Conservation (phyloP, 2,329 filamentous ascomycete genomes). For the Orbilia quercus region DNA sequence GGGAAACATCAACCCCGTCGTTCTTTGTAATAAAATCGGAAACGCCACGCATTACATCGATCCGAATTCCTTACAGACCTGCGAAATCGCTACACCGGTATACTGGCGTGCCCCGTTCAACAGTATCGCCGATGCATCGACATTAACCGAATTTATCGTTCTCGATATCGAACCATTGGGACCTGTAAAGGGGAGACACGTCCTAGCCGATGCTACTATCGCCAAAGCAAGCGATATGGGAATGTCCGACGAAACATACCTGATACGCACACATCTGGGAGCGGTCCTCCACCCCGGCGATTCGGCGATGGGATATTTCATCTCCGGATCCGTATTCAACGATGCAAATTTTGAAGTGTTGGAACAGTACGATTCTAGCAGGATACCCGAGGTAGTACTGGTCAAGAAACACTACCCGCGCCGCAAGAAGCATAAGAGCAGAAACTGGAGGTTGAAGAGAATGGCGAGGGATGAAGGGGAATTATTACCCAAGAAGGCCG, state of each 20-base stretch:
- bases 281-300: constrained; percentile 87
- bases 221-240: constrained; percentile 88
- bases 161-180: constrained; percentile 90
- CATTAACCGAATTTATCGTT: constrained; percentile 90
- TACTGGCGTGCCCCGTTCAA: constrained; percentile 94
- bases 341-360: constrained; percentile 82
- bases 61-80: constrained; percentile 87
- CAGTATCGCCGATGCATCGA: constrained; percentile 82
- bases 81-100: constrained; percentile 81
- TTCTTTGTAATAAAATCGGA: constrained; percentile 86
- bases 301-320: constrained; percentile 91
- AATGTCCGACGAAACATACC: constrained; percentile 85
- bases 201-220: constrained; percentile 87
- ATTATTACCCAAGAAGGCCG: constrained; percentile 83
- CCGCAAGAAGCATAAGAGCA: constrained; percentile 81
- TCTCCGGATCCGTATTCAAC: constrained; percentile 92
- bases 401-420: constrained; percentile 97
- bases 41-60: constrained; percentile 91
- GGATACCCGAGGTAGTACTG: constrained; percentile 88
- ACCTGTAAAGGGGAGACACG: constrained; percentile 80
- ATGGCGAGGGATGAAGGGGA: constrained; percentile 92
- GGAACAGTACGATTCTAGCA: constrained; percentile 76
- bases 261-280: constrained; percentile 89
- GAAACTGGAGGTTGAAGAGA: constrained; percentile 94
- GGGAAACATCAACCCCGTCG: constrained; percentile 81